Evolutionary conservation across 2,329 filamentous ascomycete species (phyloP), one percentile per base, ranked within the genome.

Genomic region (Dactylonectria estremocensis): DNA sequence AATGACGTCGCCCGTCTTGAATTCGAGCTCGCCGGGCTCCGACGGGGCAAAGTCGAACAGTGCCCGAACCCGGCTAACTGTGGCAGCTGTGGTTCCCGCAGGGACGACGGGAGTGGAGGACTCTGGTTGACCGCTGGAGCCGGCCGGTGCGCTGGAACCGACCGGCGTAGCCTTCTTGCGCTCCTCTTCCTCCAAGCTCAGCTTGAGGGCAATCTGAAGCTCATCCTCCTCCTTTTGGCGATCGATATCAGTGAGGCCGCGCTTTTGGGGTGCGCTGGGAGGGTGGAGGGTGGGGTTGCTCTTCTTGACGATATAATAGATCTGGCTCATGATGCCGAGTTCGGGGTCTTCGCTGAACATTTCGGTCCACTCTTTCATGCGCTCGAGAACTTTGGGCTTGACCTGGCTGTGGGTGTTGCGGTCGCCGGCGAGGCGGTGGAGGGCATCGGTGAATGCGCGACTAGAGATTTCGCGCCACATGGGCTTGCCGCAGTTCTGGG

Each of bases 211-310:
- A 90, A 98, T 97, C 80, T 98, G 96, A 62, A 99, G 85, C 82
- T 99, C 96, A 57, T 98, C 95, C 69, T 99, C 96, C 82, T 99
- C 96, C 83, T 97, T 97, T 81, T 94, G 93, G 70, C 96, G 90
- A 81, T 99, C 96, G 53, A 92, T 76, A 37, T 97, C 93, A 52
- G 95, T 98, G 69, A 99, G 94, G 74, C 94, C 91, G 68, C 92
- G 93, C 87, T 99, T 99, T 76, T 92, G 92, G 3, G 96, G 96
- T 72, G 97, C 97, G 63, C 95, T 97, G 1, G 96, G 96, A 16
- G 95, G 89, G 70, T 97, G 94, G 61, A 99, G 84, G 72, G 94
- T 95, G 3, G 96, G 96, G 83, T 99, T 95, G 88, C 81, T 83
- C 80, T 86, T 85, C 86, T 97, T 97, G 70, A 98, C 86, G 79